Conservation (phyloP, 441 rosid genomes). For the Aquilaria agallochum region DNA sequence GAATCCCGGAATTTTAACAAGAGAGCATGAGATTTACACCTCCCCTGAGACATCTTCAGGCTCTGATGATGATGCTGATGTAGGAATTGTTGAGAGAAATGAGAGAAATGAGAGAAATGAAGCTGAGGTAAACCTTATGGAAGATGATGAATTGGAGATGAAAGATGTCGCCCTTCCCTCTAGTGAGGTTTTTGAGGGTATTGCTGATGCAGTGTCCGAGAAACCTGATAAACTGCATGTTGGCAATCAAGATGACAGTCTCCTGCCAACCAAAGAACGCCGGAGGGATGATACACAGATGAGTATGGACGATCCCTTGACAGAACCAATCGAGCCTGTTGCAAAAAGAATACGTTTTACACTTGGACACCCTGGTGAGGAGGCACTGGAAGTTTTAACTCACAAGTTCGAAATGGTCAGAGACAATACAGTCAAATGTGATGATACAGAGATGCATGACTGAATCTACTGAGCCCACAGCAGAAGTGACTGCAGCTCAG, state of each 20-base stretch:
- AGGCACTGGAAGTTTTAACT: slow-evolving; percentile 13
- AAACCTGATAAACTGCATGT: slow-evolving; percentile 20
- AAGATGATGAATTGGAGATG: slow-evolving; percentile 25
- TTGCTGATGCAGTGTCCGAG: slow-evolving; percentile 13
- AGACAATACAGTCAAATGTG: too few species aligned
- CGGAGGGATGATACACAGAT: slow-evolving; percentile 8
- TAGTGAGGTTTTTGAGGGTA: slow-evolving; percentile 20
- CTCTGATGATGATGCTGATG: slow-evolving; percentile 59
- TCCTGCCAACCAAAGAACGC: slow-evolving; percentile 15
- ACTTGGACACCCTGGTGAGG: slow-evolving; percentile 19
- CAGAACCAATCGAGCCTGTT: slow-evolving; percentile 36
- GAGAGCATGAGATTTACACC: slow-evolving; percentile 29
- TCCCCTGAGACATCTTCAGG: slow-evolving; percentile 34
- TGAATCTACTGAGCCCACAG: too few species aligned
- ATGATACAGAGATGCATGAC: too few species aligned
- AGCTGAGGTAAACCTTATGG: slow-evolving; percentile 20
- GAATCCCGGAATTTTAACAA: slow-evolving; percentile 44
- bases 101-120: slow-evolving; percentile 20
- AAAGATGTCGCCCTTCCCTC: slow-evolving; percentile 26
- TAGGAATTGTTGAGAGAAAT: slow-evolving; percentile 48
- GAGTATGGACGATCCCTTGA: slow-evolving; percentile 13
- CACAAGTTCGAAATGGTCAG: neutral
- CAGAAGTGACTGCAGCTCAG: too few species aligned
- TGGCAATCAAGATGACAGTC: slow-evolving; percentile 19
- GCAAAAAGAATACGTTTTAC: slow-evolving; percentile 55